Percentiles rank a stretch among this genome's conserved stretches.
Conservation (phyloP, 192 early-diverging fungal genomes). For the Radiomyces spectabilis region DNA sequence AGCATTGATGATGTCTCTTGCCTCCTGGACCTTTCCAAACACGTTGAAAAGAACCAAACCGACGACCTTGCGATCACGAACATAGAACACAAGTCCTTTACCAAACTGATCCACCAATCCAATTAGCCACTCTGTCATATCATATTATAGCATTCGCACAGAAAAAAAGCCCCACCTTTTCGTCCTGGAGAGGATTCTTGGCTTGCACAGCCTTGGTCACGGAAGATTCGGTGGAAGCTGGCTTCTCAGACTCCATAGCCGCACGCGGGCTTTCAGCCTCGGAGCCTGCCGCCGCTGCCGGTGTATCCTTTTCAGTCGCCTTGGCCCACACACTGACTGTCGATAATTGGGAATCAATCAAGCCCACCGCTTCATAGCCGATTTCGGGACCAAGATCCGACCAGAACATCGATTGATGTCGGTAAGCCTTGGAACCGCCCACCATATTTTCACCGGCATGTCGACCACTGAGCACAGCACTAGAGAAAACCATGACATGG, state of each 20-base stretch:
- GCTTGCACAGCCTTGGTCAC: conserved; percentile 15
- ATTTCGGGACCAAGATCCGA: conserved; percentile 48
- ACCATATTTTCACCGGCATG: conserved; percentile 56
- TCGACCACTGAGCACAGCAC: conserved; percentile 51
- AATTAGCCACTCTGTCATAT: no score
- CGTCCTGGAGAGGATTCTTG: conserved; percentile 1
- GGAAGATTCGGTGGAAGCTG: conserved; percentile 22
- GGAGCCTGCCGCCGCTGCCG: conserved; percentile 15
- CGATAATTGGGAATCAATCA: conserved; percentile 44
- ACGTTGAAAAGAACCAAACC: conserved; percentile 55
- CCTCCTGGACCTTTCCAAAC: conserved; percentile 53
- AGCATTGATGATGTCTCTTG: conserved; percentile 45
- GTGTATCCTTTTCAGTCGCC: conserved; percentile 27
- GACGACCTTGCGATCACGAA: conserved; percentile 44
- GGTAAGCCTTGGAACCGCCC: conserved; percentile 41
- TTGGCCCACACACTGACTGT: conserved; percentile 59
- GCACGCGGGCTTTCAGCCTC: conserved; percentile 23
- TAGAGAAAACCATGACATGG: not conserved
- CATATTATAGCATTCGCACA: no score
- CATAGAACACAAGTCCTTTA: conserved; percentile 56
- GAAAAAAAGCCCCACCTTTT: conserved; percentile 11
- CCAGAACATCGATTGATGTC: conserved; percentile 62
- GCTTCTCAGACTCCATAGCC: conserved; percentile 12
- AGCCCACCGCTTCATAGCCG: conserved; percentile 56
- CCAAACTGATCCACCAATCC: conserved; percentile 47